Percentiles rank a stretch among this genome's conserved stretches.
These are phyloP conservation scores for Colletotrichum sidae DNA, from an alignment of 2,329 filamentous ascomycete species.

Conservation along the genomic window DNA sequence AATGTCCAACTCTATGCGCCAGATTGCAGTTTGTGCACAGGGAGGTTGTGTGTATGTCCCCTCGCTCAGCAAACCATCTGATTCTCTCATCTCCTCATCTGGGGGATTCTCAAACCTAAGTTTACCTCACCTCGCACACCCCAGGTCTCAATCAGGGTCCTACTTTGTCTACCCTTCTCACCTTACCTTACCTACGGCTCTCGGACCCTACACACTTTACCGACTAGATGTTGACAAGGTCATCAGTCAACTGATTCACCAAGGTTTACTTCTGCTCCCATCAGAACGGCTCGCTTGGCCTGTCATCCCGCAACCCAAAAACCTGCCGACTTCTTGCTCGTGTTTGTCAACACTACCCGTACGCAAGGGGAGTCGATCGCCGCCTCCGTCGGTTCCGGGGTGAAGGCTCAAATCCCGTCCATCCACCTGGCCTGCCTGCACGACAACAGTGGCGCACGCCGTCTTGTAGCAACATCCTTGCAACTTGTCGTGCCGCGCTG, in stretches of 20 bases:
- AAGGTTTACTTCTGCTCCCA: neutral
- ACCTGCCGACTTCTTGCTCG: no score
- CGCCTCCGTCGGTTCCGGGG: no score
- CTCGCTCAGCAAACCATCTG: constrained; percentile 1
- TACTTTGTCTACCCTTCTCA: neutral
- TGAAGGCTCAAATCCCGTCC: no score
- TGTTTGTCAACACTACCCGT: no score
- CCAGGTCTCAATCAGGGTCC: no score
- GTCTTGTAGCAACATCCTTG: constrained; percentile 16
- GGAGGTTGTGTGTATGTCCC: no score
- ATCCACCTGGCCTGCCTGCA: no score
- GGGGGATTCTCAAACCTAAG: constrained; percentile 6
- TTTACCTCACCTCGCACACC: no score
- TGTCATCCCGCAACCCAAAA: neutral
- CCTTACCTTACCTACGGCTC: constrained; percentile 2
- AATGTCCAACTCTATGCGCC: no score
- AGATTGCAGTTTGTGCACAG: no score
- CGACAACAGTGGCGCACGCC: no score
- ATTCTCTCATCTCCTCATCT: constrained; percentile 9
- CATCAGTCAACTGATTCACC: neutral
- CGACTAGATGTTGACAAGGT: neutral
- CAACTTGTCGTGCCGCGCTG: neutral
- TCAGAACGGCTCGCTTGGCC: constrained; percentile 19
- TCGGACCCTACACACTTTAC: neutral
- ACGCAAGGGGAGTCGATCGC: no score